Conservation (phyloP, 345 rosid species). For the Linum tenue region DNA sequence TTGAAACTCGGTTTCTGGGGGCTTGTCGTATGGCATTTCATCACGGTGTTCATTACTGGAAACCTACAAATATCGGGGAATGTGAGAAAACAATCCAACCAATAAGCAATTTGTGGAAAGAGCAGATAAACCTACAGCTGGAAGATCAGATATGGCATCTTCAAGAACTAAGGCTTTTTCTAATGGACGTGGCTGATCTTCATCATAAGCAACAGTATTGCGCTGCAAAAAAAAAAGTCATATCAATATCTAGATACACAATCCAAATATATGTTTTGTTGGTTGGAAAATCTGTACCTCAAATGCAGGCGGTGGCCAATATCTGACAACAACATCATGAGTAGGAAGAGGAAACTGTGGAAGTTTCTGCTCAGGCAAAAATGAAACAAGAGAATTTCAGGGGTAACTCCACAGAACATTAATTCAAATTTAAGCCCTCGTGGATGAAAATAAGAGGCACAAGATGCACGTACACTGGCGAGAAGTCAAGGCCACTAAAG, state of each 20-base stretch:
- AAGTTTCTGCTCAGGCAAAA: conserved; percentile 46
- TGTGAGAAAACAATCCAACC: conserved; percentile 3
- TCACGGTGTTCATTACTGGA: conserved; percentile 43
- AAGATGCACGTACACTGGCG: background rate
- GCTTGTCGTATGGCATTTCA: conserved; percentile 42
- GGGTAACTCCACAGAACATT: background rate
- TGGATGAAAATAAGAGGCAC: background rate
- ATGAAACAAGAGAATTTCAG: background rate
- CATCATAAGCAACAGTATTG: conserved; percentile 80
- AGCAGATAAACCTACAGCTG: conserved; percentile 38
- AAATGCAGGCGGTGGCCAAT: conserved; percentile 76
- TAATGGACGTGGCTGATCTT: conserved; percentile 60
- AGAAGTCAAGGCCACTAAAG: background rate
- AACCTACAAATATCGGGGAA: conserved; percentile 35
- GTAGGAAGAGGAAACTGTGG: conserved; percentile 96
- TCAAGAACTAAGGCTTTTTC: conserved; percentile 65
- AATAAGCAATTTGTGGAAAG: conserved; percentile 10
- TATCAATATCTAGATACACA: conserved; percentile 9
- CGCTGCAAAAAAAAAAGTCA: conserved; percentile 49
- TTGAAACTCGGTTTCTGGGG: conserved; percentile 81
- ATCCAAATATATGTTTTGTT: conserved; percentile 4
- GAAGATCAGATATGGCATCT: conserved; percentile 94
- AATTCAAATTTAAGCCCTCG: background rate
- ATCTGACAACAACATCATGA: conserved; percentile 81
- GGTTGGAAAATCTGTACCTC: conserved; percentile 40